These are phyloP conservation scores for Globisporangium takayamanum DNA, from an alignment of 352 stramenopile species.

Conservation along the genomic window DNA sequence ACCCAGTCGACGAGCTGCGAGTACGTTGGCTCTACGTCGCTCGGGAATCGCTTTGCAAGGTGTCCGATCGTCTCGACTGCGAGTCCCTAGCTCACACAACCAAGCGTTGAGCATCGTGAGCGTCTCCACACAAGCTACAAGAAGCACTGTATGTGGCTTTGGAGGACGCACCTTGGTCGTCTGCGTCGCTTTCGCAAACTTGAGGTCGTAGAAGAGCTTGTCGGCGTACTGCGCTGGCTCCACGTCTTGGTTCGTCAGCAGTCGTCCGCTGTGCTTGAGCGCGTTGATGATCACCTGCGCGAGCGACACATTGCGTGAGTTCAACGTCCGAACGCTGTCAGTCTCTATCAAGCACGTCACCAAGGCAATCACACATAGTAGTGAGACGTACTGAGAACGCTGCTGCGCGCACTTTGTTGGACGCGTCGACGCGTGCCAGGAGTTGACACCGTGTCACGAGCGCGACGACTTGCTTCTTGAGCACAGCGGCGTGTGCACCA, in stretches of 20 bases:
- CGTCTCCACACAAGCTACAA: too few species aligned
- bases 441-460: constrained; percentile 38
- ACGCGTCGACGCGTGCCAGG: constrained; percentile 47
- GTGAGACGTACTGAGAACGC: constrained; percentile 28
- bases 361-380: not conserved
- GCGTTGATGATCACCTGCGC: constrained; percentile 47
- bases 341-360: not conserved
- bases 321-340: too few species aligned
- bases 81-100: constrained; percentile 26
- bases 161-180: constrained; percentile 39
- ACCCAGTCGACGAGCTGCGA: constrained; percentile 50
- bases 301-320: not conserved
- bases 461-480: constrained; percentile 37
- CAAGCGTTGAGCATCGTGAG: not conserved
- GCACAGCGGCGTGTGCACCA: constrained; percentile 37
- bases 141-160: too few species aligned
- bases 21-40: constrained; percentile 23
- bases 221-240: constrained; percentile 47
- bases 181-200: constrained; percentile 64
- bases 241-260: constrained; percentile 37
- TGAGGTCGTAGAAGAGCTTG: constrained; percentile 73
- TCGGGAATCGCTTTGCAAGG: constrained; percentile 44
- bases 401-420: constrained; percentile 56
- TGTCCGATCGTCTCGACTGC: constrained; percentile 60
- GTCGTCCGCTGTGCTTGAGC: constrained; percentile 33